Conservation (phyloP, 1,284 basidiomycete species). For the Termitomyces sp. region DNA sequence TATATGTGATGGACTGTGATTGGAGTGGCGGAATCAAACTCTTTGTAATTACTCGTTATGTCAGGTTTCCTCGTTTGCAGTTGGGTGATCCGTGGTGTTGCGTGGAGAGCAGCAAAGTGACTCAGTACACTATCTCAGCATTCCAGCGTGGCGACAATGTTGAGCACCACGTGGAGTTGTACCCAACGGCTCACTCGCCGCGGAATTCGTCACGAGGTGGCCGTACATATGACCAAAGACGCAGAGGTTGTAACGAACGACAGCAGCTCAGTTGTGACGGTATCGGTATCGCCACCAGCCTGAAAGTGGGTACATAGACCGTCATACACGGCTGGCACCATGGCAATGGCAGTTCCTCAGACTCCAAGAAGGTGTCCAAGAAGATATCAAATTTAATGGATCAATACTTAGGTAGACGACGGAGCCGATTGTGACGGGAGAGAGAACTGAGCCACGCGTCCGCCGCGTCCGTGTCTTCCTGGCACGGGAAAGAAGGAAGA, state of each 20-base stretch:
- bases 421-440: constrained; percentile 10
- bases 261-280: background rate
- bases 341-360: background rate
- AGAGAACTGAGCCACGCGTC: no score
- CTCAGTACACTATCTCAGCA: no score
- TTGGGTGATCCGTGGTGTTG: no score
- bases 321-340: background rate
- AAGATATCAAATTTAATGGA: background rate
- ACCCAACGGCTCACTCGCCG: background rate
- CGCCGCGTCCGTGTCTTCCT: no score
- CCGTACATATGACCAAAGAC: background rate
- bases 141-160: no score
- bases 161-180: no score
- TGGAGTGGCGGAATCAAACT: background rate
- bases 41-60: background rate
- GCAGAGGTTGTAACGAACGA: background rate
- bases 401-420: background rate
- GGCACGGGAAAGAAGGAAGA: constrained; percentile 1
- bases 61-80: no score
- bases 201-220: background rate
- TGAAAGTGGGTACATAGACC: background rate
- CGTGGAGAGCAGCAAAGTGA: no score
- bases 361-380: background rate
- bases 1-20: background rate
- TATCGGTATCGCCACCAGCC: constrained; percentile 6